phyloP scores from a whole-genome alignment of 78 protist species.

The Andalucia godoyi region DNA sequence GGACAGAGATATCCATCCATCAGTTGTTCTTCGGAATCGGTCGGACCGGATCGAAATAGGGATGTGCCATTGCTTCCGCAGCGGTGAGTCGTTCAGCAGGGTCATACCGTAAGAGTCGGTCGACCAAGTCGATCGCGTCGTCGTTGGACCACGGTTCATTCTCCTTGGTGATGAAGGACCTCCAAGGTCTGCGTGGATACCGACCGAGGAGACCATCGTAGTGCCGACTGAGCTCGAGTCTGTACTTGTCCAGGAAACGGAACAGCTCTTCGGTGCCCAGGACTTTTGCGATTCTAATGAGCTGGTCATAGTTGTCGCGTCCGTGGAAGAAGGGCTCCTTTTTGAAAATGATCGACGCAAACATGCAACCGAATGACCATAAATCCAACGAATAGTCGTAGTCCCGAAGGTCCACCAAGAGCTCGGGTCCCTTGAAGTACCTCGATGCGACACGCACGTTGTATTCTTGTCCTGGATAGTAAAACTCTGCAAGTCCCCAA shows the following conservation, averaged over 20 bases:
- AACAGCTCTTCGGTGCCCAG: slow-evolving; percentile 92
- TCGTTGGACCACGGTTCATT: no score
- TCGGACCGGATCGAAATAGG: slow-evolving; percentile 35
- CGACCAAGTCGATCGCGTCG: slow-evolving; percentile 94
- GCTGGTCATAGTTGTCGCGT: slow-evolving; percentile 95
- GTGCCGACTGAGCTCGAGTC: slow-evolving; percentile 64
- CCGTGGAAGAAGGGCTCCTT: slow-evolving; percentile 99
- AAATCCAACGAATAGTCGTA: slow-evolving; percentile 97
- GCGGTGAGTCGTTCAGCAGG: slow-evolving; percentile 66
- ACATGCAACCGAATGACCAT: slow-evolving; percentile 97
- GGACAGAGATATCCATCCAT: no score
- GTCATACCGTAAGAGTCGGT: slow-evolving; percentile 79
- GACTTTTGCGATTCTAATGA: slow-evolving; percentile 90
- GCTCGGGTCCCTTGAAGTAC: slow-evolving; percentile 96
- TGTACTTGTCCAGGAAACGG: slow-evolving; percentile 82
- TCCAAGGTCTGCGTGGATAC: slow-evolving; percentile 3
- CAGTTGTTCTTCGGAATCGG: no score
- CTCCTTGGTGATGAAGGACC: background rate
- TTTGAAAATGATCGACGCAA: slow-evolving; percentile 94
- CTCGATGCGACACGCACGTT: slow-evolving; percentile 99
- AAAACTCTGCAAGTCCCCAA: slow-evolving; percentile 99
- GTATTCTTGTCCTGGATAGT: slow-evolving; percentile 87
- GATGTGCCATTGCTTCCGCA: slow-evolving; percentile 55
- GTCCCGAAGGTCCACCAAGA: slow-evolving; percentile 81
- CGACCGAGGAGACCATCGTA: slow-evolving; percentile 54